A percentile compares a stretch with the other conserved stretches of the same genome.
phyloP scores from a whole-genome alignment of 2,329 filamentous ascomycete genomes.

The Aspergillus sp. region DNA sequence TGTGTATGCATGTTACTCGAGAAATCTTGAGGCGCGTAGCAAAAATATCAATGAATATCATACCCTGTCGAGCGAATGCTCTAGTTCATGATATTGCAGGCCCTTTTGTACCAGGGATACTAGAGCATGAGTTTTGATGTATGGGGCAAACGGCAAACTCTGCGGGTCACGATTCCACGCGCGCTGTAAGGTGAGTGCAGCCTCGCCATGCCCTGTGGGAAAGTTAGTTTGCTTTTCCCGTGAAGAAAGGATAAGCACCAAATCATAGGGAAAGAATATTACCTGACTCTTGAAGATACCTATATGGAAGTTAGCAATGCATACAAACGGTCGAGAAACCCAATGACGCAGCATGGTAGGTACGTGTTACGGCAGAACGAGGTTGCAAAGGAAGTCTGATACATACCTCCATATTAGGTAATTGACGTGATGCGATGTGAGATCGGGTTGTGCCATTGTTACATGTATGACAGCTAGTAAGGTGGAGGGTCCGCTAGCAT shows the following conservation, averaged over 20 bases:
- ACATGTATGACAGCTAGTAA: conserved; percentile 44
- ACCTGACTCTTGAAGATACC: conserved; percentile 60
- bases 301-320: conserved; percentile 27
- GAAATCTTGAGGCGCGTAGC: neutral
- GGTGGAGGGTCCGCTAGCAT: conserved; percentile 30
- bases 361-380: conserved; percentile 3
- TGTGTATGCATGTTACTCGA: neutral
- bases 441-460: conserved; percentile 47
- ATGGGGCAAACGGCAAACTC: conserved; percentile 60
- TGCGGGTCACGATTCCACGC: conserved; percentile 66
- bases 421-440: conserved; percentile 63
- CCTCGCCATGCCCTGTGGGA: conserved; percentile 56
- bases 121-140: conserved; percentile 61
- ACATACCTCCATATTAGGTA: conserved; percentile 68
- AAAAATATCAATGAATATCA: conserved; percentile 19
- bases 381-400: neutral
- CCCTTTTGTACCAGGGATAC: conserved; percentile 66
- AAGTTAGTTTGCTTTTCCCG: neutral
- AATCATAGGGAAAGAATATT: conserved; percentile 27
- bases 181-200: conserved; percentile 60
- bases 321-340: conserved; percentile 4
- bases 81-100: conserved; percentile 55
- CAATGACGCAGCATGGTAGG: conserved; percentile 12
- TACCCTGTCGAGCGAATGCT: conserved; percentile 53
- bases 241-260: conserved; percentile 2